These are phyloP conservation scores for Xerocomellus intermedius DNA, from an alignment of 768 basidiomycete genomes.

Conservation along the genomic window DNA sequence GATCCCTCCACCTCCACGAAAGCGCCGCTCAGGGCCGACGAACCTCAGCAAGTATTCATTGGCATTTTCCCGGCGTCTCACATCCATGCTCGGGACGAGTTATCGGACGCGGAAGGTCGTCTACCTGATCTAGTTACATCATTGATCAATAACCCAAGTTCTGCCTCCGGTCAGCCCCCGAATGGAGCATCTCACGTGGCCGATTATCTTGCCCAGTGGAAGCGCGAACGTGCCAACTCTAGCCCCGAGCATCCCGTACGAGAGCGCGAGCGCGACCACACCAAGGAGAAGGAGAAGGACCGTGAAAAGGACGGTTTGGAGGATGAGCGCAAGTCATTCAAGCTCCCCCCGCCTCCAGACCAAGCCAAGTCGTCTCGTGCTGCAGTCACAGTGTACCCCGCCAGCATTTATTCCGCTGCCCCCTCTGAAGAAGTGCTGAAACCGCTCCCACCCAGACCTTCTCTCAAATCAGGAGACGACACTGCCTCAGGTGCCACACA, in stretches of 20 bases:
- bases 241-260: slow-evolving; percentile 24
- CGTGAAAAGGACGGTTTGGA: slow-evolving; percentile 65
- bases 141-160: slow-evolving; percentile 39
- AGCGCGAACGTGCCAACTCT: slow-evolving; percentile 32
- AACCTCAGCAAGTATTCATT: slow-evolving; percentile 85
- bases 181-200: slow-evolving; percentile 40
- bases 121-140: slow-evolving; percentile 72
- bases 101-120: slow-evolving; percentile 84
- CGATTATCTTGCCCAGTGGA: slow-evolving; percentile 47
- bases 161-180: slow-evolving; percentile 31
- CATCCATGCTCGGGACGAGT: slow-evolving; percentile 81
- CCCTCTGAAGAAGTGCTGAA: slow-evolving; percentile 67
- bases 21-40: slow-evolving; percentile 61
- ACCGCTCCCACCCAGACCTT: slow-evolving; percentile 84
- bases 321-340: slow-evolving; percentile 60
- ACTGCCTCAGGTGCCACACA: slow-evolving; percentile 79
- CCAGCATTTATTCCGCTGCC: slow-evolving; percentile 72
- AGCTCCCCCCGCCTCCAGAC: slow-evolving; percentile 71
- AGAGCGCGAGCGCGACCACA: slow-evolving; percentile 36
- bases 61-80: slow-evolving; percentile 93
- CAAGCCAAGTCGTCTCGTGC: slow-evolving; percentile 72
- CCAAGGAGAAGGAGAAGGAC: slow-evolving; percentile 51
- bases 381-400: slow-evolving; percentile 68
- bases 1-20: slow-evolving; percentile 50
- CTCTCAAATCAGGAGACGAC: slow-evolving; percentile 93